Evolutionary conservation across 495 filamentous ascomycete species (phyloP), one percentile per base, ranked within the genome.

Genomic region (Neurospora sp.): DNA sequence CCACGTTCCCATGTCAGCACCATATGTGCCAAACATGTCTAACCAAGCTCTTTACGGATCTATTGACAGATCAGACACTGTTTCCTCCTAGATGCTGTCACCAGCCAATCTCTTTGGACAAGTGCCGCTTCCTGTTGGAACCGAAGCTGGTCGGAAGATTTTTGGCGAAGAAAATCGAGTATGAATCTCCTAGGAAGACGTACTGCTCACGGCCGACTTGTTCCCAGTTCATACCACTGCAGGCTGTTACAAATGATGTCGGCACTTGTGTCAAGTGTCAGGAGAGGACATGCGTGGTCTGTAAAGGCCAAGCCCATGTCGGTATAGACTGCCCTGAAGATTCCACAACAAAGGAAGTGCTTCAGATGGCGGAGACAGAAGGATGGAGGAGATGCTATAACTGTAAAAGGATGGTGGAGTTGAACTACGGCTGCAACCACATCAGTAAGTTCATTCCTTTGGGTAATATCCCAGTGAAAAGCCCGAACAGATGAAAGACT

Each of bases 81-180:
- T 88, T 86, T 70, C 88, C 88, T 1, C 86, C 87, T 8, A 80
- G 83, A 22, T 89, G 88, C 75, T 89, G 86, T 70, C 71, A 76
- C 44, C 70, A 84, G 40, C 31, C 72, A 0, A 84, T 90, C 22
- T 72, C 81, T 7, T 69, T 86, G 53, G 76, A 78, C 7, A 40
- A 41, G 1, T 82, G 74, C 42, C 75, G 78, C 1, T 27, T 73
- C 8, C 77, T 82, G 69, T 77, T 89, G 4, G 68, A 73, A 0
- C 5, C 65, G 0, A 75, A 80, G 1, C 59, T 86, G 0, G 40
- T 80, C 0, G 47, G 78, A 0, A 39, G 74, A 10, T 87, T 84
- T 71, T 71, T 74, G 9, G 72, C 76, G 20, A 89, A 85, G 74
- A 76, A 78, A 39, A 5, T 81, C 1, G 88, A 90, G 71, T 82